Evolutionary conservation across 2,329 filamentous ascomycete species (phyloP).

Genomic region (Capronia americana): DNA sequence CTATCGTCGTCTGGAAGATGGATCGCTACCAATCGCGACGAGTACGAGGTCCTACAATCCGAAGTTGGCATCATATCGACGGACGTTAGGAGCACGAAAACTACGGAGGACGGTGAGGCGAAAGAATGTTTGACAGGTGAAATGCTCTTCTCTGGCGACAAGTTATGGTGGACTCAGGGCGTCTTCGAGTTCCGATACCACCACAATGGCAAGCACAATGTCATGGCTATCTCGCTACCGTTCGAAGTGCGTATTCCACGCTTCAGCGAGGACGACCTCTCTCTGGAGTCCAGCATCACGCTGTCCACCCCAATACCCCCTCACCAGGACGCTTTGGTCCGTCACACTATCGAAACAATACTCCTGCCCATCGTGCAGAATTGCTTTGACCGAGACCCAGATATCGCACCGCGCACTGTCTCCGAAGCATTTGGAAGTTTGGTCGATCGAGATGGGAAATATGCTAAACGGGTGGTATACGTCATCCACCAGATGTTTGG

Average conservation of each 20-base stretch:
- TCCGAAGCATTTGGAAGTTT: slow-evolving; percentile 85
- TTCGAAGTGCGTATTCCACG: slow-evolving; percentile 87
- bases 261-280: slow-evolving; percentile 76
- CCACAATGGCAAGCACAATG: slow-evolving; percentile 88
- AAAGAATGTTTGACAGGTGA: slow-evolving; percentile 74
- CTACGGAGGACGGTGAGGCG: slow-evolving; percentile 46
- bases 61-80: slow-evolving; percentile 77
- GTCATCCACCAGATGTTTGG: slow-evolving; percentile 96
- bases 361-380: slow-evolving; percentile 85
- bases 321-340: slow-evolving; percentile 66
- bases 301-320: slow-evolving; percentile 25
- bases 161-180: slow-evolving; percentile 95
- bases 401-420: slow-evolving; percentile 80
- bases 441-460: slow-evolving; percentile 87
- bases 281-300: slow-evolving; percentile 41
- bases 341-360: slow-evolving; percentile 74
- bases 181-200: slow-evolving; percentile 98
- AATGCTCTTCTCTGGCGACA: slow-evolving; percentile 87
- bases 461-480: slow-evolving; percentile 87
- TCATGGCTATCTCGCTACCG: slow-evolving; percentile 90
- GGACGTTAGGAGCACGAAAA: slow-evolving; percentile 64
- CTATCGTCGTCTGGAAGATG: slow-evolving; percentile 87
- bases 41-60: slow-evolving; percentile 75
- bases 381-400: slow-evolving; percentile 89
- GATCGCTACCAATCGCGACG: slow-evolving; percentile 77